Evolutionary conservation across 805 yeast species (phyloP), one percentile per base, ranked within the genome.

Genomic region (Yarrowia hollandica): DNA sequence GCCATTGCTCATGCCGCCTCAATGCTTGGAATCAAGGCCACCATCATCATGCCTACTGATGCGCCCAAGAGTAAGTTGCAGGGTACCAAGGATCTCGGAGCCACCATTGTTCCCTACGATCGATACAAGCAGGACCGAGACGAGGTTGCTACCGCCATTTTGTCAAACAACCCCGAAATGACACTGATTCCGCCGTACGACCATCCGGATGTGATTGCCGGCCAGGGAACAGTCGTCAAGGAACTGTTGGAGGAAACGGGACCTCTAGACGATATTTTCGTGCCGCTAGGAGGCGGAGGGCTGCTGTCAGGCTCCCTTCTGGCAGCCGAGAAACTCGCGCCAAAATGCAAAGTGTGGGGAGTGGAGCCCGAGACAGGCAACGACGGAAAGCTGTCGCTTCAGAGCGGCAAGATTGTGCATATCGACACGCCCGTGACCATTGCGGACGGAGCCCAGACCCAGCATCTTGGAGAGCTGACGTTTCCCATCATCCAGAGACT

Each of bases 221-320:
- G 82, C 9, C 82, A 78, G 63, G 82, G 81, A 12, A 78, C 82
- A 10, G 68, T 73, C 21, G 39, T 33, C 8, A 48, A 48, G 22
- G 55, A 48, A 30, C 39, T 48, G 7, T 15, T 48, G 30, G 55
- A 23, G n/a, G 80, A 77, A 62, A 66, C 75, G 31, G 67, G 74
- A 33, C 69, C 74, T 41, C 69, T 78, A 61, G 75, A 70, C 60
- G 80, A 79, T 3, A 69, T 78, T 5, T 75, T 78, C 60, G 71
- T 77, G n/a, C 82, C 81, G 12, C 80, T 78, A n/a, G 82, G 82
- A 7, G 82, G 82, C 15, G 82, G 82, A 46, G 82, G 82, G 15
- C 71, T 78, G 61, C 74, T 79, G 63, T 77, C 81, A 9, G 82
- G 82, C 9, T 30, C 63, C n/a, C 63, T 66, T 12, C 54, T 65